Conservation (phyloP, 2,329 filamentous ascomycete species). For the Colletotrichum limetticola region DNA sequence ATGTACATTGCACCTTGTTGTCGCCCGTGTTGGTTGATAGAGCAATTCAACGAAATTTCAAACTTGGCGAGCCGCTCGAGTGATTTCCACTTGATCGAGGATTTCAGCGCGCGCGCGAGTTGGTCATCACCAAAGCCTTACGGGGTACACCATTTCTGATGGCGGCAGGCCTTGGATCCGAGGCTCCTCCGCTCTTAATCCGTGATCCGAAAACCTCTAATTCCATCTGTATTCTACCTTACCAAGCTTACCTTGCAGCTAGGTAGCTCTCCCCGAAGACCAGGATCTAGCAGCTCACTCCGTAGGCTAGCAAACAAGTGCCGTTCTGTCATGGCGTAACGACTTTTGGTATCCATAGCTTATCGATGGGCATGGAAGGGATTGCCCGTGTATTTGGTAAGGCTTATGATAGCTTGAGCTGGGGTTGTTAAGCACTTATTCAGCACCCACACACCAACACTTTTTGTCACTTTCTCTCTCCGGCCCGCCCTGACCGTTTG, state of each 20-base stretch:
- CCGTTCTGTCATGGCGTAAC: not conserved
- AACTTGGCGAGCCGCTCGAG: not conserved
- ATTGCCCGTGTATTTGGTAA: slow-evolving; percentile 21
- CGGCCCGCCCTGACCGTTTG: not conserved
- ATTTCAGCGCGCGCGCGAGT: not conserved
- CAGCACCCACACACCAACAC: slow-evolving; percentile 8
- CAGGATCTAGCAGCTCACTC: not conserved
- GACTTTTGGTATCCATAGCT: not conserved
- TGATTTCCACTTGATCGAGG: not conserved
- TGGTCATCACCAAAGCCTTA: not conserved
- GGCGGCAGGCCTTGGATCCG: not conserved
- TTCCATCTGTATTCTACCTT: not conserved
- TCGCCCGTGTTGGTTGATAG: too few species aligned
- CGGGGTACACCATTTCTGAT: not conserved
- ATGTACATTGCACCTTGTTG: too few species aligned
- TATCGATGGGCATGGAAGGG: not conserved
- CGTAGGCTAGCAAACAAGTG: not conserved
- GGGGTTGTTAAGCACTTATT: slow-evolving; percentile 32
- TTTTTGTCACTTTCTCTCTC: not conserved
- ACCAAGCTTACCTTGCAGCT: too few species aligned
- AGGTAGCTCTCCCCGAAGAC: not conserved
- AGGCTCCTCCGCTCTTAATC: not conserved
- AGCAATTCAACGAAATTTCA: not conserved
- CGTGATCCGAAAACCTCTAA: not conserved
- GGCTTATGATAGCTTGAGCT: slow-evolving; percentile 15